These are phyloP conservation scores for Mycotypha africana DNA, from an alignment of 371 early-diverging fungal genomes.

Conservation along the genomic window DNA sequence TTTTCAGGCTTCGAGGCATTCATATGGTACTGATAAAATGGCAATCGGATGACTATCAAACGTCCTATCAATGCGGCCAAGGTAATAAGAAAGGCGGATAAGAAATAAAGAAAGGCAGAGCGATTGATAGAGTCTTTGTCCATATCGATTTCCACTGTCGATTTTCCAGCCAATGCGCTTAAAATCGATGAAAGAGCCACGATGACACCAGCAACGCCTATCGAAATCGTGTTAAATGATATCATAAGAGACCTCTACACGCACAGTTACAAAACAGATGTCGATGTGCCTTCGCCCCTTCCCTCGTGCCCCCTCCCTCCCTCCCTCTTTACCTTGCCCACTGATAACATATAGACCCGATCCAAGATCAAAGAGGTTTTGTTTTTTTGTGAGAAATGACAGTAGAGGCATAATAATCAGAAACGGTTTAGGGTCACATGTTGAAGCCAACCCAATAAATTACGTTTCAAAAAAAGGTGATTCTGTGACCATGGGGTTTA, in stretches of 20 bases:
- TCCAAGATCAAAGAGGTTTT: no score
- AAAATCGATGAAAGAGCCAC: slow-evolving; percentile 54
- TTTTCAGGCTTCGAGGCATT: no score
- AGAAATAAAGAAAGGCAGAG: slow-evolving; percentile 58
- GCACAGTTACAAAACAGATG: no score
- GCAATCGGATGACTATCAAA: slow-evolving; percentile 31
- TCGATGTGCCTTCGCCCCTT: no score
- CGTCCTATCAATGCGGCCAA: slow-evolving; percentile 44
- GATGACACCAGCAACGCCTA: slow-evolving; percentile 57
- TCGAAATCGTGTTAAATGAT: not conserved
- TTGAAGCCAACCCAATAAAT: no score
- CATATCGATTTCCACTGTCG: slow-evolving; percentile 6
- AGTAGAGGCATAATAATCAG: no score
- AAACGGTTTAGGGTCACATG: no score
- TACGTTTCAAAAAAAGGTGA: no score
- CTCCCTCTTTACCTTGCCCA: slow-evolving; percentile 41
- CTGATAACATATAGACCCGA: slow-evolving; percentile 20
- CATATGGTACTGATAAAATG: slow-evolving; percentile 47
- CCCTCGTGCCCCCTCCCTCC: not conserved
- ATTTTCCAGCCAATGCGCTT: slow-evolving; percentile 35
- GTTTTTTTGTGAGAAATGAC: no score
- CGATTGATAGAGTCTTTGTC: slow-evolving; percentile 31
- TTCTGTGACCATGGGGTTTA: no score
- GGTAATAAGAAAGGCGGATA: slow-evolving; percentile 45
- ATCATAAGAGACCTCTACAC: no score